Evolutionary conservation across 306 rosid species (phyloP).

Genomic region (Cicer pinnatifidum): DNA sequence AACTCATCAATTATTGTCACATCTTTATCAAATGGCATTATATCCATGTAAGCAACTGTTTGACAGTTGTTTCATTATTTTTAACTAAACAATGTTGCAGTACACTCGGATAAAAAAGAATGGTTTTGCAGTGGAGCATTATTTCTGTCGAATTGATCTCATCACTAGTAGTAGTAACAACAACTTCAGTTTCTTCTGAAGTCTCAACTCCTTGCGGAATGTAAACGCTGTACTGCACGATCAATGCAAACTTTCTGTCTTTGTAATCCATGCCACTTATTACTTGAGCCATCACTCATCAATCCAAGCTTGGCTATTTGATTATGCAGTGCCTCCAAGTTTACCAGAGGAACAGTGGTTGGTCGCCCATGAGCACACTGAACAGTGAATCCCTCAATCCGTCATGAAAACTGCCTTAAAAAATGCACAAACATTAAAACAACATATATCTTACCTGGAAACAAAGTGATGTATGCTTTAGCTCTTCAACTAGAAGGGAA

Average conservation of each 20-base stretch:
- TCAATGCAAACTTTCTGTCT: constrained; percentile 56
- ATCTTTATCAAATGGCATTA: constrained; percentile 1
- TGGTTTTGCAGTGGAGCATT: constrained; percentile 19
- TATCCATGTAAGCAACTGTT: not conserved
- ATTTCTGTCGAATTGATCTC: constrained; percentile 23
- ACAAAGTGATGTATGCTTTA: constrained; percentile 80
- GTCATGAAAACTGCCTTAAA: constrained; percentile 24
- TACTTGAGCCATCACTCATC: constrained; percentile 44
- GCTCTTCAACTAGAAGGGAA: constrained; percentile 87
- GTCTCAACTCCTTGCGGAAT: constrained; percentile 45
- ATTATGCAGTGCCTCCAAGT: constrained; percentile 82
- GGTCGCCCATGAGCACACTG: constrained; percentile 99
- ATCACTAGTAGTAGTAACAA: not conserved
- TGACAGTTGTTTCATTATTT: not conserved
- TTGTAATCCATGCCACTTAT: constrained; percentile 68
- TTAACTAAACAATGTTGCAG: constrained; percentile 8
- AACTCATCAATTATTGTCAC: not conserved
- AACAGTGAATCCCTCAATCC: constrained; percentile 32
- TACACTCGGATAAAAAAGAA: constrained; percentile 39
- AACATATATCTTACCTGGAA: constrained; percentile 70
- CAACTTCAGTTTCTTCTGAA: not conserved
- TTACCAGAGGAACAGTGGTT: constrained; percentile 81
- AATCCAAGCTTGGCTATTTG: constrained; percentile 66
- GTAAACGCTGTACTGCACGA: constrained; percentile 64
- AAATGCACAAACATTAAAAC: constrained; percentile 3